Evolutionary conservation across 106 monocot genomes (phyloP).

Genomic region (Triglochin maritima): DNA sequence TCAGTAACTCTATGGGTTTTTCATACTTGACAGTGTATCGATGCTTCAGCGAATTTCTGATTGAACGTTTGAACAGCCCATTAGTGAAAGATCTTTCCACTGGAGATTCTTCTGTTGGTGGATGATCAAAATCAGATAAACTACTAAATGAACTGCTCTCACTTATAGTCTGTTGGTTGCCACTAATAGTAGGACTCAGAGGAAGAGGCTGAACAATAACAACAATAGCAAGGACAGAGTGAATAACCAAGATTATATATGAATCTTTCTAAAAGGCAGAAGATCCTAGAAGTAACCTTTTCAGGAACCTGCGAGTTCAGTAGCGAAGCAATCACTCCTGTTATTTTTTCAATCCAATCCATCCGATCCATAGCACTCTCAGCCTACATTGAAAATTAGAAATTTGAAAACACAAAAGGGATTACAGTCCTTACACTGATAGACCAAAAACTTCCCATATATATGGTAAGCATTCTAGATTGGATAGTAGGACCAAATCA

Average conservation of each 20-base stretch:
- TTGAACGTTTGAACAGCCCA: constrained; percentile 40
- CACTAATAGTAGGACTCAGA: constrained; percentile 39
- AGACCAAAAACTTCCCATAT: too few relatives aligned
- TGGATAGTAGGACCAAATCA: too few relatives aligned
- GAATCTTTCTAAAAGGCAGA: background rate
- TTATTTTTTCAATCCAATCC: constrained; percentile 99
- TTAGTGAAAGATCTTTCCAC: constrained; percentile 32
- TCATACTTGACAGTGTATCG: constrained; percentile 47
- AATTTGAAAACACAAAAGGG: too few relatives aligned
- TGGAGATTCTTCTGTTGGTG: constrained; percentile 39
- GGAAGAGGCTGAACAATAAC: constrained; percentile 38
- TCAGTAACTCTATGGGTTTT: constrained; percentile 69
- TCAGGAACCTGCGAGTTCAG: constrained; percentile 92
- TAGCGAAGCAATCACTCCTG: constrained; percentile 96
- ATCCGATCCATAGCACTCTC: constrained; percentile 98
- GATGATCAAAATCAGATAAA: constrained; percentile 64
- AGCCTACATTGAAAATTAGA: constrained; percentile 35
- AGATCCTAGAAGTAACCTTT: constrained; percentile 33
- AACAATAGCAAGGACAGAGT: background rate
- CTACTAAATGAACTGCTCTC: constrained; percentile 78
- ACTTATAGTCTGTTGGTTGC: constrained; percentile 31
- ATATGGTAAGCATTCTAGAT: too few relatives aligned
- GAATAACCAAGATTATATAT: background rate
- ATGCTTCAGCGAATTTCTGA: constrained; percentile 42
- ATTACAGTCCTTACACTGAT: too few relatives aligned